phyloP scores from a whole-genome alignment of 1,284 basidiomycete genomes.

The Cutaneotrichosporon cyanovorans region DNA sequence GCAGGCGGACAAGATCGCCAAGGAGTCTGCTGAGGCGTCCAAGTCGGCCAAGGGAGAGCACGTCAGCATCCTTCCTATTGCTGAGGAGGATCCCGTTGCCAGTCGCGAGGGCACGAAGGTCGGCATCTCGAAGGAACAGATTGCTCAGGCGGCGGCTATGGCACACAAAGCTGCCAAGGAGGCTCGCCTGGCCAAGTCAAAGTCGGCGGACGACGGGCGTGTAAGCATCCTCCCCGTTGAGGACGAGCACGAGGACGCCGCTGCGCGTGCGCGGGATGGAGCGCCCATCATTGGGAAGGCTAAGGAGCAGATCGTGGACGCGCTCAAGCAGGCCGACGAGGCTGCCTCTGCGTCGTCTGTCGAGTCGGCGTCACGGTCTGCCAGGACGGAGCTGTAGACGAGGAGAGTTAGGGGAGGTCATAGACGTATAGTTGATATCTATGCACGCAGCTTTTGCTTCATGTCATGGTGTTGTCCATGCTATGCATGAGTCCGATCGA shows the following conservation, averaged over 20 bases:
- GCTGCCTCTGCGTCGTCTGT: constrained; percentile 49
- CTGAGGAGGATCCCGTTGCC: background rate
- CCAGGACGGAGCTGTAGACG: too few relatives aligned
- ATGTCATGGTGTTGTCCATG: too few relatives aligned
- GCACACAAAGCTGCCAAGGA: constrained; percentile 72
- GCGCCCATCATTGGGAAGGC: constrained; percentile 33
- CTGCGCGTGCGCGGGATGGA: background rate
- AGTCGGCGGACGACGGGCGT: background rate
- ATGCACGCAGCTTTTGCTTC: too few relatives aligned
- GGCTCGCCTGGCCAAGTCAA: background rate
- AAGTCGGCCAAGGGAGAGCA: background rate
- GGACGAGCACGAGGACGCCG: constrained; percentile 2
- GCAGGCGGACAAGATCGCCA: constrained; percentile 74
- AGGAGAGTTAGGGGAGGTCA: too few relatives aligned
- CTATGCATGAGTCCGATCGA: too few relatives aligned
- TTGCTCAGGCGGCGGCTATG: constrained; percentile 53
- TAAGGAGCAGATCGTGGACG: constrained; percentile 35
- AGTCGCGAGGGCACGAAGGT: constrained; percentile 19
- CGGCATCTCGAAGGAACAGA: constrained; percentile 38
- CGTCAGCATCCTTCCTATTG: background rate
- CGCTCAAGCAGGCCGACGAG: constrained; percentile 66
- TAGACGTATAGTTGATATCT: too few relatives aligned
- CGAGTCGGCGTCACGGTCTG: too few relatives aligned
- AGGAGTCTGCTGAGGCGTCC: constrained; percentile 41
- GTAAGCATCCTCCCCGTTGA: constrained; percentile 24